These are phyloP conservation scores for Moricandia arvensis DNA, from an alignment of 345 rosid genomes.

Conservation along the genomic window DNA sequence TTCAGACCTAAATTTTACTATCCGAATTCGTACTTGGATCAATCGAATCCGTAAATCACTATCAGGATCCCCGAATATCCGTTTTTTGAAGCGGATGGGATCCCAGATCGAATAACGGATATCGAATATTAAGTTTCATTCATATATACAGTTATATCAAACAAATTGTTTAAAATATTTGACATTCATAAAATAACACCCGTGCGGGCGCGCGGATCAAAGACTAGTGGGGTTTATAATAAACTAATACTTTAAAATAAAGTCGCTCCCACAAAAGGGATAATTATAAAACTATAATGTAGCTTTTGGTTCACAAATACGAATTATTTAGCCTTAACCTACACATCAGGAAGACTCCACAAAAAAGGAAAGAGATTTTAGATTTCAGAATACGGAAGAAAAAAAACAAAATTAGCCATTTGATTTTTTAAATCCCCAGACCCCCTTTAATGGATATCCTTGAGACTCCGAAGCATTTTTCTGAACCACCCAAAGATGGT, in stretches of 20 bases:
- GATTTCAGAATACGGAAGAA: no score
- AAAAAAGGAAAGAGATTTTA: slow-evolving; percentile 6
- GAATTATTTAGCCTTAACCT: slow-evolving; percentile 41
- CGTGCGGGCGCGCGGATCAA: no score
- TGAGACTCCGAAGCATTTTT: slow-evolving; percentile 34
- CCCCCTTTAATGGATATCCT: slow-evolving; percentile 53
- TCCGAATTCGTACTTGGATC: no score
- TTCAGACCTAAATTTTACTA: no score
- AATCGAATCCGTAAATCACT: no score
- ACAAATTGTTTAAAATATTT: no score
- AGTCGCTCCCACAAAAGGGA: slow-evolving; percentile 14
- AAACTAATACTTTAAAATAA: slow-evolving; percentile 12
- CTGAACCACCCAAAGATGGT: slow-evolving; percentile 35
- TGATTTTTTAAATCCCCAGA: slow-evolving; percentile 40
- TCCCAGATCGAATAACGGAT: no score
- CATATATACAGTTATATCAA: no score
- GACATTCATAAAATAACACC: no score
- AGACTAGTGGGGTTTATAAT: slow-evolving; percentile 16
- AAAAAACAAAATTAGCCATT: slow-evolving; percentile 24
- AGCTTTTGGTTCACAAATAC: slow-evolving; percentile 46
- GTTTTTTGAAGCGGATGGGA: no score
- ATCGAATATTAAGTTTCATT: no score
- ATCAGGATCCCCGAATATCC: no score
- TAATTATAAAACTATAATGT: slow-evolving; percentile 34
- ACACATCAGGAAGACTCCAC: slow-evolving; percentile 61